Evolutionary conservation across 768 basidiomycete species (phyloP).

Genomic region (Lactifluus rugatus): DNA sequence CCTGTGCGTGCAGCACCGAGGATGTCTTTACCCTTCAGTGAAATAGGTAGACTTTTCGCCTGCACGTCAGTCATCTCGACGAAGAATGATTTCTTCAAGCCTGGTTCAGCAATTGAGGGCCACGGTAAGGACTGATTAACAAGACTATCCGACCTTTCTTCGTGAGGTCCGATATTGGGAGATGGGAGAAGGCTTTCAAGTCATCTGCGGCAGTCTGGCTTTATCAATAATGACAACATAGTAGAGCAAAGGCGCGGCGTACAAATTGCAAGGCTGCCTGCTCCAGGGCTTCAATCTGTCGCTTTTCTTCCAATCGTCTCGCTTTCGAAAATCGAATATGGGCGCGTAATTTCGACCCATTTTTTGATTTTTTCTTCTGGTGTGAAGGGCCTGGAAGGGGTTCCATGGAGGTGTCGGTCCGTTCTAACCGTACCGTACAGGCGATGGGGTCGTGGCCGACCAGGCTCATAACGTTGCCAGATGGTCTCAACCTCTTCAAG

Average conservation of each 20-base stretch:
- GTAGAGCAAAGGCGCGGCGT: neutral
- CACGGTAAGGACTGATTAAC: no score
- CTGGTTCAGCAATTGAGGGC: conserved; percentile 30
- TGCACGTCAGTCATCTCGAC: conserved; percentile 81
- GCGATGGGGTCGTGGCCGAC: no score
- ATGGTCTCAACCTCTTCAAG: conserved; percentile 8
- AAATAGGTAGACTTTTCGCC: conserved; percentile 45
- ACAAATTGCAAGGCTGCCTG: conserved; percentile 14
- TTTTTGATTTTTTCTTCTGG: conserved; percentile 2
- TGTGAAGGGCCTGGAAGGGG: conserved; percentile 8
- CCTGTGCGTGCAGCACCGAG: conserved; percentile 63
- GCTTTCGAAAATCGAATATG: conserved; percentile 7
- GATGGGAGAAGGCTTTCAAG: conserved; percentile 14
- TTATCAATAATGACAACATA: neutral
- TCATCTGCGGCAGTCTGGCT: conserved; percentile 9
- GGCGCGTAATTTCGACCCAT: neutral
- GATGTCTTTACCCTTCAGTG: conserved; percentile 55
- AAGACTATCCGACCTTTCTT: conserved; percentile 15
- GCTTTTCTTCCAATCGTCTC: conserved; percentile 17
- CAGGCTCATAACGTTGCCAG: no score
- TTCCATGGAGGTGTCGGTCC: conserved; percentile 5
- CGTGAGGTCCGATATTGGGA: conserved; percentile 18
- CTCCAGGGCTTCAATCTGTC: conserved; percentile 15
- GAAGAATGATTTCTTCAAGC: conserved; percentile 81
- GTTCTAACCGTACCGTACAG: neutral